Conservation (phyloP, 805 yeast species). For the Wickerhamomyces queroliae region DNA sequence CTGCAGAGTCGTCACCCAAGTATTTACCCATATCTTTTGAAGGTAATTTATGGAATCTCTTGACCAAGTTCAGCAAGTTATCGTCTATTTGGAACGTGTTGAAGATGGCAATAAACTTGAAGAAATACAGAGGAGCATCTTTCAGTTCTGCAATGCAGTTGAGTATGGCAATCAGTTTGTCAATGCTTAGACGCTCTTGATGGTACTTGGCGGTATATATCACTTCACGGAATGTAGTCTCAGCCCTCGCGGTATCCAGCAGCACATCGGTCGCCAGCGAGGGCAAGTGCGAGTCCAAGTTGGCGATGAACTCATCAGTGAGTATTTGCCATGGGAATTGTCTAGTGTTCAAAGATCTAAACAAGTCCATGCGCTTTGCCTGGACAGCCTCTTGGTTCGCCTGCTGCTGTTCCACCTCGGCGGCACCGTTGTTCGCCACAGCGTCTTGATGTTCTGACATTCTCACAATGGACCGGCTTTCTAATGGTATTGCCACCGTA, state of each 20-base stretch:
- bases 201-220: constrained; percentile 13
- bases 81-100: constrained; percentile 22
- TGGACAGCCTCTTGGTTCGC: neutral
- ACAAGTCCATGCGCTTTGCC: neutral
- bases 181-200: constrained; percentile 9
- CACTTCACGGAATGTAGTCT: constrained; percentile 17
- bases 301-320: constrained; percentile 4
- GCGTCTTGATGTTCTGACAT: neutral
- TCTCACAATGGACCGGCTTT: neutral
- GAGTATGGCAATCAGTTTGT: constrained; percentile 8
- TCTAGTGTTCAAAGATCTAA: neutral
- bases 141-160: constrained; percentile 11
- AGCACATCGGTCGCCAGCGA: neutral
- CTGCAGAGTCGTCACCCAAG: constrained; percentile 26
- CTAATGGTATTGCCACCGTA: neutral
- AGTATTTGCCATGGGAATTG: constrained; percentile 5
- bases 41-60: constrained; percentile 21
- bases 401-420: neutral
- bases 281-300: neutral
- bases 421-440: neutral
- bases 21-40: constrained; percentile 10
- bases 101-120: constrained; percentile 25
- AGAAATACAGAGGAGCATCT: constrained; percentile 9
- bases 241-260: constrained; percentile 1
- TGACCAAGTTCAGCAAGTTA: constrained; percentile 18